Conservation (phyloP, 192 early-diverging fungal species). For the Coemansia sp. region DNA sequence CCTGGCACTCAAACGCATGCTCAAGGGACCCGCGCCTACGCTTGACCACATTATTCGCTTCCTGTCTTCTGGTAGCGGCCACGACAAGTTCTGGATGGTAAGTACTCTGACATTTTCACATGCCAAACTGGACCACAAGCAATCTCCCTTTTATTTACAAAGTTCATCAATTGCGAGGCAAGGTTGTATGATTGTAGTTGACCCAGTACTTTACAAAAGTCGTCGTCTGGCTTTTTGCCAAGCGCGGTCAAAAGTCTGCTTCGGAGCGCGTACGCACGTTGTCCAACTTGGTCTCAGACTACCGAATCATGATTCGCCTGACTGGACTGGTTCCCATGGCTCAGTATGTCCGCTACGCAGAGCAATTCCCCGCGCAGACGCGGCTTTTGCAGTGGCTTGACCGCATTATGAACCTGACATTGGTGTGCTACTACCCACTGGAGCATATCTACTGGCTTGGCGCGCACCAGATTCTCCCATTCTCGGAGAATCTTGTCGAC, state of each 20-base stretch:
- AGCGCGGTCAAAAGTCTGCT: constrained; percentile 57
- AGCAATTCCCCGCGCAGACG: constrained; percentile 71
- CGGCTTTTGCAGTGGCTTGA: constrained; percentile 64
- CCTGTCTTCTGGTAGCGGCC: constrained; percentile 58
- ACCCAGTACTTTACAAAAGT: constrained; percentile 93
- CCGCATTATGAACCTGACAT: constrained; percentile 84
- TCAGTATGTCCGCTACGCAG: constrained; percentile 80
- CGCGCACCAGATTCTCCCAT: constrained; percentile 76
- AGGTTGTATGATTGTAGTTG: constrained; percentile 55
- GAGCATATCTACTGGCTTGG: constrained; percentile 96
- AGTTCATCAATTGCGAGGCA: background rate
- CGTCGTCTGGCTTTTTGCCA: constrained; percentile 73
- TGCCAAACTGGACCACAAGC: constrained; percentile 2
- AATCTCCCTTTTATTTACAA: background rate
- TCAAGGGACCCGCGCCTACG: constrained; percentile 59
- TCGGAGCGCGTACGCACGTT: constrained; percentile 77
- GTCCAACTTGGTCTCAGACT: constrained; percentile 83
- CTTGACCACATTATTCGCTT: constrained; percentile 65
- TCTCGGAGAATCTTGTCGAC: constrained; percentile 72
- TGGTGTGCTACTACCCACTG: constrained; percentile 90
- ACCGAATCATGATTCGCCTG: constrained; percentile 89
- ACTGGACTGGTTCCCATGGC: constrained; percentile 80
- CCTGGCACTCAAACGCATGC: constrained; percentile 42
- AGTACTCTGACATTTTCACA: constrained; percentile 10
- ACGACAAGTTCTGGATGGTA: constrained; percentile 72